Evolutionary conservation across 768 basidiomycete species (phyloP), one percentile per base, ranked within the genome.

Genomic region (Pilatotrama ljubarskyi): DNA sequence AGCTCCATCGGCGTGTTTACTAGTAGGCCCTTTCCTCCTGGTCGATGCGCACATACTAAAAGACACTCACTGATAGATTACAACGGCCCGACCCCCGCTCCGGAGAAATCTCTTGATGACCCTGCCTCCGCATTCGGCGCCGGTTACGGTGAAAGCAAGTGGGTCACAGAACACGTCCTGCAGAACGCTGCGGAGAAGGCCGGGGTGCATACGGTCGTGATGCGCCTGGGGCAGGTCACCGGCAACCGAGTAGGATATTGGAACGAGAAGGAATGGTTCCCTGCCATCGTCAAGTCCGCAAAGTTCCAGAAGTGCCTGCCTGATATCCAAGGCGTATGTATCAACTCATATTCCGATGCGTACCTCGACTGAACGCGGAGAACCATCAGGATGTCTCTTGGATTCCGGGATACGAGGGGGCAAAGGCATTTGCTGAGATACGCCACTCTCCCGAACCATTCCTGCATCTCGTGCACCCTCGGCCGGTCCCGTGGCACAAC

Each of bases 391-490:
- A 59, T 10, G 70, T 76, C 11, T 78, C 77, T 0, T 80, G 79
- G 80, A 49, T 40, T n/a, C 38, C 38, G 13, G 13, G 38, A 51
- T 72, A 80, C 63, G 68, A 70, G 1, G 78, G 74, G 0, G 76
- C 78, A 0, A 18, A 67, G 38, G 70, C 72, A 0, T 63, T 79
- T 11, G 26, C 75, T 13, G 67, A 70, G 72, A 70, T 69, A 9
- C 51, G 51, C 1, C 50, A 67, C 25, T 59, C 58, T 0, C 37
- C n/a, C 2, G 46, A 40, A 11, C 35, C 35, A 4, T 59, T 70
- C 15, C 56, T 78, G 54, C 75, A 80, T 59, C 56, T 82, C 3
- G 69, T 78, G 0, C 79, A 81, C 62, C 80, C 80, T 13, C 64
- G 67, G 10, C 70, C 75, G 5, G 58, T 71, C 1, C 48, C 66